Evolutionary conservation across 371 early-diverging fungal species (phyloP), one percentile per base, ranked within the genome.

Genomic region (Encephalitozoon cuniculi): DNA sequence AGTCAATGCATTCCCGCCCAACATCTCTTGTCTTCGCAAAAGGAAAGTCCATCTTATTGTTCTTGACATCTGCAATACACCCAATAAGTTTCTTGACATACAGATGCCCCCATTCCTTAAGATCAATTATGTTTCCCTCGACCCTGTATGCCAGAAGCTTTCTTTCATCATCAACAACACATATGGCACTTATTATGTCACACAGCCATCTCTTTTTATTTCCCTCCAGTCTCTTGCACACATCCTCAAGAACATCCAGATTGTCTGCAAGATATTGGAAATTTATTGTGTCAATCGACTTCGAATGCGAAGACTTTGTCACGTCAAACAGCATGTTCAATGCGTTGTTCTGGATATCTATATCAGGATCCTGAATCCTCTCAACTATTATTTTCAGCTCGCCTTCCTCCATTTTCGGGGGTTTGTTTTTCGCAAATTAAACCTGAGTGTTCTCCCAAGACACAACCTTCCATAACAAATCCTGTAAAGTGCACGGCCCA

Each of bases 61-160:
- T 9, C 23, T 55, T 72, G 0, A n/a, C 34, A 40, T 68, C 51
- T 5, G 79, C 40, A 34, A 82, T 81, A 49, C 54, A 53, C 4
- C 46, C 71, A 11, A 76, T 28, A 4, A 85, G 64, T 49, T 82
- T 82, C 68, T 80, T 82, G 12, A 79, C 80, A 78, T 84, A 85
- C 30, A 70, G 68, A 46, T 81, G 81, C 25, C 85, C 85, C 82
- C 82, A 85, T 23, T 69, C 76, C 43, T 80, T 66, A 34, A 85
- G 64, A 40, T 64, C 28, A 28, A 79, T 81, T 32, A 81, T 40
- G 40, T 76, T 77, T 52, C 85, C 85, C 30, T 71, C 26, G 8
- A 83, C 30, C 18, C 85, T 53, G 64, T 82, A 81, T 46, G 9
- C 66, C 25, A 85, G 44, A 59, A 69, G 54, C 28, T 80, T 69